Evolutionary conservation across 805 yeast species (phyloP), one percentile per base, ranked within the genome.

Genomic region (Metschnikowia henanensis): DNA sequence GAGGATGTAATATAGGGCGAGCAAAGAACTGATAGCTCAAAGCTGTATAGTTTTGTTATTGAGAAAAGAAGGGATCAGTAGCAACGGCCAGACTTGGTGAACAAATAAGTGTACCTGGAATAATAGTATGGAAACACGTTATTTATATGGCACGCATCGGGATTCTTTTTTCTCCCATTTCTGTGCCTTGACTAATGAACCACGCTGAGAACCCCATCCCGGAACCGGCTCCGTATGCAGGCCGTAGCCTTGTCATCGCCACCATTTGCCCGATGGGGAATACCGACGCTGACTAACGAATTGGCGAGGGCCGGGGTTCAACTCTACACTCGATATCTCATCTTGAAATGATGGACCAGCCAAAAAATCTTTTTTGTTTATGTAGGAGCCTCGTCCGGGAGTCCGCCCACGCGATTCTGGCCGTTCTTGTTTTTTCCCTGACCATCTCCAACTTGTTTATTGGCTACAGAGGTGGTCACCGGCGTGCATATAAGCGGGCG

Each of bases 191-290:
- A 40, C 38, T 34, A 30, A 40, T 29, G 22, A 34, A 20, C 30
- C 37, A 21, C 28, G 28, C 34, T 16, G 28, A 21, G 32, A 22
- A 34, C 28, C 10, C 25, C 23, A 17, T 18, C 33, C 19, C 30
- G 35, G 21, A 35, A 30, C 23, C 35, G 39, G 37, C 16, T 6
- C 15, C 23, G 20, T 35, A 25, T 41, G 44, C 44, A 41, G 44
- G 35, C 13, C 13, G 3, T 6, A 16, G 2, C 12, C 9, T 23
- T 21, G 16, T 13, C 36, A n/a, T 26, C 43, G 38, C 43, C 35
- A 35, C 35, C 30, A 30, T 35, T 41, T 30, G 20, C 44, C 39
- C 19, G 17, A 26, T 35, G 25, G 23, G 39, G 44, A 17, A 30
- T 28, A 30, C 26, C 30, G 7, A 13, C 23, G 44, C 44, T 29